Percentiles rank a stretch among this genome's conserved stretches.
phyloP scores from a whole-genome alignment of 2,329 filamentous ascomycete genomes.

The Alternaria brassicae region DNA sequence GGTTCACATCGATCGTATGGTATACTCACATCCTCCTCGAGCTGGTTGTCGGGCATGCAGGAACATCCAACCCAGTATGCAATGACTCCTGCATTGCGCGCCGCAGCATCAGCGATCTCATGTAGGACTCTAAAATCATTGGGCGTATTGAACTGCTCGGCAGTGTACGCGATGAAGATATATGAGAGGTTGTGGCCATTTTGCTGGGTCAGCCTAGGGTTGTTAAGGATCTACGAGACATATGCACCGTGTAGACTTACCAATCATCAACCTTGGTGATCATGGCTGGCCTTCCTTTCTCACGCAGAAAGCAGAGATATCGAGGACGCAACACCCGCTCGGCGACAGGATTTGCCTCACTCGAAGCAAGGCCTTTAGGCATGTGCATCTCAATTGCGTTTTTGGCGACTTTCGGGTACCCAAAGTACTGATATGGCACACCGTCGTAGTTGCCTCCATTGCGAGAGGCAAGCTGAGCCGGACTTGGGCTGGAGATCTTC shows the following conservation, averaged over 20 bases:
- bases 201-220: constrained; percentile 27
- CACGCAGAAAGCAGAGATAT: constrained; percentile 40
- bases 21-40: constrained; percentile 39
- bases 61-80: constrained; percentile 56
- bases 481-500: constrained; percentile 32
- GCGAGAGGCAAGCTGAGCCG: constrained; percentile 19
- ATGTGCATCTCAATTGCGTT: constrained; percentile 37
- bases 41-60: constrained; percentile 51
- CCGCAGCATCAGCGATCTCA: constrained; percentile 50
- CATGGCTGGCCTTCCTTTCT: constrained; percentile 24
- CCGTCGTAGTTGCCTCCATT: constrained; percentile 38
- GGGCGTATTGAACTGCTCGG: constrained; percentile 47
- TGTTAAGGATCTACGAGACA: background rate
- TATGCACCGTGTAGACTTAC: background rate
- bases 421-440: constrained; percentile 39
- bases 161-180: constrained; percentile 54
- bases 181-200: constrained; percentile 40
- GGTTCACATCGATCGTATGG: background rate
- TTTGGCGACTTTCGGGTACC: constrained; percentile 42
- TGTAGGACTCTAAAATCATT: constrained; percentile 43
- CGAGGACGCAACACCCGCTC: constrained; percentile 38
- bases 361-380: constrained; percentile 6
- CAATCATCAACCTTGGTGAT: constrained; percentile 39
- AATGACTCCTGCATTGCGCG: constrained; percentile 45
- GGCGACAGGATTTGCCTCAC: constrained; percentile 30